Conservation (phyloP, 306 rosid species). For the Sechiopsis laciniata region DNA sequence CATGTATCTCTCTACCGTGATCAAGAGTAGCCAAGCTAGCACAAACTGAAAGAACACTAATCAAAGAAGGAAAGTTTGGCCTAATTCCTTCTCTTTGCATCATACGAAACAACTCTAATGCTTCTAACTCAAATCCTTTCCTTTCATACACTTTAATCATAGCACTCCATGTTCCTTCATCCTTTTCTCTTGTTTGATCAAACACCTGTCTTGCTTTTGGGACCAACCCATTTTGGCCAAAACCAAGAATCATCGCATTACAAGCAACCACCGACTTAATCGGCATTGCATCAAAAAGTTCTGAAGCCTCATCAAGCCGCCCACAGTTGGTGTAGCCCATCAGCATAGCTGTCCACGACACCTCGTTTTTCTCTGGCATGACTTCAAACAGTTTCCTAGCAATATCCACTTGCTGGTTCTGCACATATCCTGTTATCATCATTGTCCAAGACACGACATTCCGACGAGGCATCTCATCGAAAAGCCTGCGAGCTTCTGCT, state of each 20-base stretch:
- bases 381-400: conserved; percentile 35
- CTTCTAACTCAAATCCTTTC: conserved; percentile 32
- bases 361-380: conserved; percentile 37
- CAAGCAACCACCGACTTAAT: conserved; percentile 24
- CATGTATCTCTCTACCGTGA: conserved; percentile 33
- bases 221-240: conserved; percentile 31
- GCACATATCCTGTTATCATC: conserved; percentile 38
- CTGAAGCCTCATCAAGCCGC: conserved; percentile 30
- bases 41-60: conserved; percentile 37
- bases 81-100: conserved; percentile 37
- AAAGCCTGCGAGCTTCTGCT: conserved; percentile 32
- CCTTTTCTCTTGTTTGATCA: conserved; percentile 28
- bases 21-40: conserved; percentile 35
- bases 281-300: conserved; percentile 33
- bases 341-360: conserved; percentile 37
- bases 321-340: conserved; percentile 36
- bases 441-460: conserved; percentile 39
- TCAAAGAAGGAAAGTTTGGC: conserved; percentile 35
- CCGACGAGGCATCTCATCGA: conserved; percentile 30
- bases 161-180: conserved; percentile 37
- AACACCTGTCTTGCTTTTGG: conserved; percentile 26
- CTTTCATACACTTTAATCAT: conserved; percentile 36
- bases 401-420: conserved; percentile 30
- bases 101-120: conserved; percentile 32
- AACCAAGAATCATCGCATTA: conserved; percentile 32